Conservation (phyloP, 805 yeast genomes). For the Nakazawaea laoshanensis region DNA sequence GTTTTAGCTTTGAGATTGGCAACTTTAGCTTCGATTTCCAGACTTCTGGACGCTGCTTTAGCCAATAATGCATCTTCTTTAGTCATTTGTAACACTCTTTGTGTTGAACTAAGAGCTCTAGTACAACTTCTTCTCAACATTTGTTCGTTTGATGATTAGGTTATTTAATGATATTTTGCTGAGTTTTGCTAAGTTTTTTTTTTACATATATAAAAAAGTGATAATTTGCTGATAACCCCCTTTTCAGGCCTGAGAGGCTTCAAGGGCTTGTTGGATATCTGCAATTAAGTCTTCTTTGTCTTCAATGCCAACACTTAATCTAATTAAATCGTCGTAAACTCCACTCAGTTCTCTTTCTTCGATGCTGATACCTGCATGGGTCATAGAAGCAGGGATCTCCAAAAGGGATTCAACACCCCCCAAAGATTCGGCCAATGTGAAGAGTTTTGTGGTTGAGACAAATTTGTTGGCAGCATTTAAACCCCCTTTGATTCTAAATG, state of each 20-base stretch:
- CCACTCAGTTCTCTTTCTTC: slow-evolving; percentile 73
- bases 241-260: slow-evolving; percentile 14
- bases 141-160: no score
- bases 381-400: slow-evolving; percentile 88
- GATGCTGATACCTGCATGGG: slow-evolving; percentile 84
- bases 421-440: slow-evolving; percentile 82
- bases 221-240: neutral
- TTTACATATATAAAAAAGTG: no score
- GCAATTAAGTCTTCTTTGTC: slow-evolving; percentile 67
- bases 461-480: slow-evolving; percentile 67
- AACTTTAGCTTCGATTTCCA: slow-evolving; percentile 6
- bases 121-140: no score
- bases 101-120: no score
- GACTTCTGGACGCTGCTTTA: slow-evolving; percentile 2
- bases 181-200: no score
- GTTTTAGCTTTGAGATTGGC: slow-evolving; percentile 4
- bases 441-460: slow-evolving; percentile 64
- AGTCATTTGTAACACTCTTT: no score
- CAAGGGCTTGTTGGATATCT: slow-evolving; percentile 66
- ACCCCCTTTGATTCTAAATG: slow-evolving; percentile 81
- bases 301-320: slow-evolving; percentile 84
- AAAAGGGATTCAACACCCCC: slow-evolving; percentile 85
- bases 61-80: slow-evolving; percentile 5
- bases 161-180: no score
- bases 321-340: slow-evolving; percentile 71